These are phyloP conservation scores for Sergeia podlipaevii DNA, from an alignment of 208 protist species.

Conservation along the genomic window DNA sequence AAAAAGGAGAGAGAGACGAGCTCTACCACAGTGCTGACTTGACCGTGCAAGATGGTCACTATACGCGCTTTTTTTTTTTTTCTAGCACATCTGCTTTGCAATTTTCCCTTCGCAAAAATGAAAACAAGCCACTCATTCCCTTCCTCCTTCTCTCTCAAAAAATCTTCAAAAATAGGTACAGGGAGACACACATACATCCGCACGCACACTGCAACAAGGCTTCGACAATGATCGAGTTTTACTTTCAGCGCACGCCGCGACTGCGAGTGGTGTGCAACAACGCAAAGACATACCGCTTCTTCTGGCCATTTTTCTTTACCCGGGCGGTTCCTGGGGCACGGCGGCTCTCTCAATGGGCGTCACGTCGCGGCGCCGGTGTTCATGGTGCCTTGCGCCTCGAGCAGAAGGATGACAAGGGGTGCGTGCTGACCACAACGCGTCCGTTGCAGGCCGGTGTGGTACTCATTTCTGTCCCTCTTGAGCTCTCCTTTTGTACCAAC, in stretches of 20 bases:
- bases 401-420: conserved; percentile 20
- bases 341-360: conserved; percentile 60
- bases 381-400: conserved; percentile 56
- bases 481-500: conserved; percentile 25
- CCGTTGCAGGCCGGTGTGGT: conserved; percentile 24
- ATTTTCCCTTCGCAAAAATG: too few species aligned
- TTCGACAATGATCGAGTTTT: conserved; percentile 38
- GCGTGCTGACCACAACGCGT: conserved; percentile 38
- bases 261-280: conserved; percentile 59
- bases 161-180: background rate
- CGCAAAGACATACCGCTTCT: conserved; percentile 42
- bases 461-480: conserved; percentile 59
- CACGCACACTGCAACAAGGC: too few species aligned
- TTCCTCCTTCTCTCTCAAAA: conserved; percentile 4
- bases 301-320: conserved; percentile 76
- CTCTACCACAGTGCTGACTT: too few species aligned
- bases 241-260: conserved; percentile 25
- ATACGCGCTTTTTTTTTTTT: too few species aligned
- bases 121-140: too few species aligned
- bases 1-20: too few species aligned
- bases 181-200: too few species aligned
- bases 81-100: too few species aligned
- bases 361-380: conserved; percentile 53
- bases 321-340: conserved; percentile 50
- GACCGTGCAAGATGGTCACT: too few species aligned